Percentiles rank a stretch among this genome's conserved stretches.
These are phyloP conservation scores for Mycosphaerella sp. DNA, from an alignment of 2,329 filamentous ascomycete genomes.

Conservation along the genomic window DNA sequence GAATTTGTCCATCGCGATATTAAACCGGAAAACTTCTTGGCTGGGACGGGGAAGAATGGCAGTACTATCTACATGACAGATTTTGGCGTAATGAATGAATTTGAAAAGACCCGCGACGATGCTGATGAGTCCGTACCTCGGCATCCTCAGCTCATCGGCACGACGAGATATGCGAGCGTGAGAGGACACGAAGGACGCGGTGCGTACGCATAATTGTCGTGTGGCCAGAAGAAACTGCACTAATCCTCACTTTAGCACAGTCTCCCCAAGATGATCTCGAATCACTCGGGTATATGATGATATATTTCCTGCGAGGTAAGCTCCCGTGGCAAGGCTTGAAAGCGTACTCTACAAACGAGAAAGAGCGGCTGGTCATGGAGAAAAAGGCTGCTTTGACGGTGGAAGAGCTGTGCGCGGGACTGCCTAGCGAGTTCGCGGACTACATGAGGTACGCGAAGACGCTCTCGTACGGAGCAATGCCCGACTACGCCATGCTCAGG, in stretches of 20 bases:
- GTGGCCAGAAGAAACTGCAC: too few relatives aligned
- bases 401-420: slow-evolving; percentile 6
- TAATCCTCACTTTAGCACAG: background rate
- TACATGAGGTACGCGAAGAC: slow-evolving; percentile 1
- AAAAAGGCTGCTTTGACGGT: slow-evolving; percentile 6
- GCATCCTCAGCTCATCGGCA: slow-evolving; percentile 1
- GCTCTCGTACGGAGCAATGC: too few relatives aligned
- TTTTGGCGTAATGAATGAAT: background rate
- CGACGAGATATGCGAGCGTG: slow-evolving; percentile 4
- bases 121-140: background rate
- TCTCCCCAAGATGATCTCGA: slow-evolving; percentile 5
- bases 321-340: slow-evolving; percentile 7
- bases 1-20: slow-evolving; percentile 2
- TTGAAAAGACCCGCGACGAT: too few relatives aligned
- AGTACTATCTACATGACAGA: slow-evolving; percentile 6
- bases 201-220: background rate
- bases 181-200: background rate
- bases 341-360: slow-evolving; percentile 1
- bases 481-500: slow-evolving; percentile 1
- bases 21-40: slow-evolving; percentile 6
- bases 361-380: slow-evolving; percentile 8
- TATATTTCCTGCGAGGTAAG: slow-evolving; percentile 3
- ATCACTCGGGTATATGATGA: slow-evolving; percentile 4
- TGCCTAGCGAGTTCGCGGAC: slow-evolving; percentile 8
- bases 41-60: slow-evolving; percentile 1